These are phyloP conservation scores for Syncephalastrum monosporum DNA, from an alignment of 371 early-diverging fungal genomes.

Conservation along the genomic window DNA sequence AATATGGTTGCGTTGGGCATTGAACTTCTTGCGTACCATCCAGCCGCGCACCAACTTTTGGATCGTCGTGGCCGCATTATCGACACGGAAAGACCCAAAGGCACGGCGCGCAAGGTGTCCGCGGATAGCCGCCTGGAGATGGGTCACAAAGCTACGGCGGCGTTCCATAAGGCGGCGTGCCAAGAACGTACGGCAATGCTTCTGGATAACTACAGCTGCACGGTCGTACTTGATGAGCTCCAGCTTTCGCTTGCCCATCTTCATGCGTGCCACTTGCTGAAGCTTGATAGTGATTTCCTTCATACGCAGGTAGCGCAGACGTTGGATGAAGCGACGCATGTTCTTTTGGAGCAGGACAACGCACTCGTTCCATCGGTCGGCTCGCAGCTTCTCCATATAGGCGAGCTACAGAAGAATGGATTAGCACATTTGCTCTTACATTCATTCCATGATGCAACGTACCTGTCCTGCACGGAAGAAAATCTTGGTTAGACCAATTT, in stretches of 20 bases:
- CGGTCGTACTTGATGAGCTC: constrained; percentile 60
- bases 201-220: constrained; percentile 81
- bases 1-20: constrained; percentile 50
- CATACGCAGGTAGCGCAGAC: constrained; percentile 65
- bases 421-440: neutral
- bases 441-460: neutral
- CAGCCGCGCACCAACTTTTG: constrained; percentile 66
- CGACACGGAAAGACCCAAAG: constrained; percentile 55
- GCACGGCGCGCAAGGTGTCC: constrained; percentile 55
- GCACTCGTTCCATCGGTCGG: constrained; percentile 76
- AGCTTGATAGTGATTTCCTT: constrained; percentile 55
- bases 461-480: constrained; percentile 98
- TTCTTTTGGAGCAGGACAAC: constrained; percentile 91
- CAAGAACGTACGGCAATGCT: constrained; percentile 63
- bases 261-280: constrained; percentile 66
- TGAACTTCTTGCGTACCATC: constrained; percentile 60
- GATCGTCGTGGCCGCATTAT: constrained; percentile 76
- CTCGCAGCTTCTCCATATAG: constrained; percentile 84
- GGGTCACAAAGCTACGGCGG: constrained; percentile 31
- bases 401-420: constrained; percentile 60
- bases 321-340: constrained; percentile 72
- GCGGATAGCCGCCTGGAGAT: constrained; percentile 53
- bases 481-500: constrained; percentile 96
- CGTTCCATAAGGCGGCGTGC: constrained; percentile 55
- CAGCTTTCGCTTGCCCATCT: constrained; percentile 56